Evolutionary conservation across 768 basidiomycete species (phyloP).

Genomic region (Ramaria sp.): DNA sequence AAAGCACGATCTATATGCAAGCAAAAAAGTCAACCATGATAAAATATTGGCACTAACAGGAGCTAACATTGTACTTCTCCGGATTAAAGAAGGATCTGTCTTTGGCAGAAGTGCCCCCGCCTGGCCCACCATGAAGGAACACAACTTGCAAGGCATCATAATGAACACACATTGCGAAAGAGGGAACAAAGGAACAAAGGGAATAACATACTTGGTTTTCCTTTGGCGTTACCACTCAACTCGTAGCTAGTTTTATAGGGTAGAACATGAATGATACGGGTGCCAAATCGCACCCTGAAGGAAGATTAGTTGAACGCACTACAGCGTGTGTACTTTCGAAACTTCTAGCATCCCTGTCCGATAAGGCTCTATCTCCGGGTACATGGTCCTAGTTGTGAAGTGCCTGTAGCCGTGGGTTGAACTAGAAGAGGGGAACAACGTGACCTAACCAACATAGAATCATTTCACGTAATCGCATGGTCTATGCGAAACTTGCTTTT

Average conservation of each 20-base stretch:
- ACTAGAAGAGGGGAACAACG: neutral
- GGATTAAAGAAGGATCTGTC: slow-evolving; percentile 82
- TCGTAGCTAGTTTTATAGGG: slow-evolving; percentile 50
- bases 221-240: slow-evolving; percentile 66
- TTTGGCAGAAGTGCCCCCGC: slow-evolving; percentile 55
- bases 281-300: neutral
- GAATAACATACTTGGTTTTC: slow-evolving; percentile 47
- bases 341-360: slow-evolving; percentile 58
- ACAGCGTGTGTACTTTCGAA: slow-evolving; percentile 61
- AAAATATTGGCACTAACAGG: neutral
- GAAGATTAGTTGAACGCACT: slow-evolving; percentile 35
- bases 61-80: slow-evolving; percentile 61
- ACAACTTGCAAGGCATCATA: slow-evolving; percentile 36
- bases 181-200: slow-evolving; percentile 7
- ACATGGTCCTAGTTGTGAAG: slow-evolving; percentile 31
- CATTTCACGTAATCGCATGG: too few species aligned
- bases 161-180: neutral
- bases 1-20: slow-evolving; percentile 55
- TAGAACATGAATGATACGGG: neutral
- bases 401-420: neutral
- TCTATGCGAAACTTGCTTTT: neutral
- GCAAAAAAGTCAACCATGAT: neutral
- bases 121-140: slow-evolving; percentile 81
- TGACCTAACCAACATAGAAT: neutral
- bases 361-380: slow-evolving; percentile 58